Base-by-base conservation (phyloP, 2,329 filamentous ascomycete species). In the Uncinocarpus reesii region DNA sequence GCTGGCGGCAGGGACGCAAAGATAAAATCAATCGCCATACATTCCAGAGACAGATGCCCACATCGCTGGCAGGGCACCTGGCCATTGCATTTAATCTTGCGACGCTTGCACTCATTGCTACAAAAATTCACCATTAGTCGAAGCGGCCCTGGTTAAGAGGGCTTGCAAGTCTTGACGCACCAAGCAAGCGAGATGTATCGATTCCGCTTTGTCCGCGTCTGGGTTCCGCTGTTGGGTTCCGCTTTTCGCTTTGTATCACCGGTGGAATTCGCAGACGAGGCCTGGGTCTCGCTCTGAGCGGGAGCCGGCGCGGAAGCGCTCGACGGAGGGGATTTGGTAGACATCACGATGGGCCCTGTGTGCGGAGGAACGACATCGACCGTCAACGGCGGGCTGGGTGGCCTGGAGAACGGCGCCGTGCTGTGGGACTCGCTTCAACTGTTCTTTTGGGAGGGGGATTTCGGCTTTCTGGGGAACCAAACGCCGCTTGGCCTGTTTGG, bases 31-130 rank as follows among this genome's bases (percentile, higher is more conserved):
- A 42, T 29, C 37, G 34, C 32, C 60, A 51, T 56, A 69, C 71
- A 83, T 60, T 81, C 78, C 51, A 82, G 70, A 50, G 71, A 74
- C 48, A 82, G 68, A 62, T 81, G 80, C 21, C 78, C 79, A 62
- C 79, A 83, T 55, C 79, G 71, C 58, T 80, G 77, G 58, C 79
- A 83, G 10, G 79, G 79, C 11, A 72, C 74, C 60, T 82, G 74
- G 35, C 79, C 79, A 64, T 82, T 82, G 66, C 79, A 81, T 54
- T 81, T 81, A 62, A 83, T 82, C 67, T 83, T 82, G 49, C 79
- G 73, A 42, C 79, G 68, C 62, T 81, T 80, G 66, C 78, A 80
- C 58, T 81, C 77, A 61, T 81, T 80, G 60, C 76, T 78, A 56
- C 40, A 38, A 26, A n/a, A 18, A 23, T 15, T 43, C 42, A 38